Conservation (phyloP, 2,329 filamentous ascomycete species). For the Cercospora sesami region DNA sequence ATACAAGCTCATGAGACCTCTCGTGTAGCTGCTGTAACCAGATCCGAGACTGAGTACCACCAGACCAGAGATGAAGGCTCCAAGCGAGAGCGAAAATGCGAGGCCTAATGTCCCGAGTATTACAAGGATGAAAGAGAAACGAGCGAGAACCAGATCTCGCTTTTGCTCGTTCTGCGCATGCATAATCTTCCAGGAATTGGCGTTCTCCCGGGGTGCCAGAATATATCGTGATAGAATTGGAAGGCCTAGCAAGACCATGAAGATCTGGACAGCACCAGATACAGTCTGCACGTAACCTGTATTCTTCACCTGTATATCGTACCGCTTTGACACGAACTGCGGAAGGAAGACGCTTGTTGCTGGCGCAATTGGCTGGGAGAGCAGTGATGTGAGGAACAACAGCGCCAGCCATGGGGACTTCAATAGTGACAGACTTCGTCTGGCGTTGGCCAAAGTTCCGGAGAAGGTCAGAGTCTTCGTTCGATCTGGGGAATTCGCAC, state of each 20-base stretch:
- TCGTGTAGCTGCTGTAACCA: not conserved
- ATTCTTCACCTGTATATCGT: not conserved
- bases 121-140: not conserved
- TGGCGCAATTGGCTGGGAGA: not conserved
- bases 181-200: not conserved
- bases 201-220: not conserved
- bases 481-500: not conserved
- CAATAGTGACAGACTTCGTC: not conserved
- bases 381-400: not conserved
- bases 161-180: not conserved
- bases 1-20: not conserved
- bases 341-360: not conserved
- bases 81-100: not conserved
- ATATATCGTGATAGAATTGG: not conserved
- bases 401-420: not conserved
- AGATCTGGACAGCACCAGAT: not conserved
- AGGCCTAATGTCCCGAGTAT: not conserved
- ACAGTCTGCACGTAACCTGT: not conserved
- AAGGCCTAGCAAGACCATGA: slow-evolving; percentile 1
- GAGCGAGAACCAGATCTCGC: not conserved
- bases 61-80: not conserved
- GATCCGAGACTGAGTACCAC: not conserved
- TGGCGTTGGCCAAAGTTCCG: not conserved
- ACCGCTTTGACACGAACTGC: not conserved
- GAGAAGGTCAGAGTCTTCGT: not conserved